Evolutionary conservation across 139 green algal species (phyloP), one percentile per base, ranked within the genome.

Genomic region (Tetradesmus lagerheimii): DNA sequence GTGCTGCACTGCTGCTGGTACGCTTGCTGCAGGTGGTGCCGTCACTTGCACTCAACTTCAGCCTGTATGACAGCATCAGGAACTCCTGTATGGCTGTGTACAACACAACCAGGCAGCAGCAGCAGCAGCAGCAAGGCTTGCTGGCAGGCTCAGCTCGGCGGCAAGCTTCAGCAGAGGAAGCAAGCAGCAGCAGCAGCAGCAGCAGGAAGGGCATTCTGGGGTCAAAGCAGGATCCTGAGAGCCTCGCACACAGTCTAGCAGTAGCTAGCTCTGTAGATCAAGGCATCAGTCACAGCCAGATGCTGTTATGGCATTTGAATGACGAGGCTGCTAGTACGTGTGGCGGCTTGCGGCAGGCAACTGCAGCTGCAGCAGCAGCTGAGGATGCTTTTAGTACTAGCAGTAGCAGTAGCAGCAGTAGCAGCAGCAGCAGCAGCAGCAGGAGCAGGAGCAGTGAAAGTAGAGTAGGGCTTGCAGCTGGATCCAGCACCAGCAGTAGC

Each of bases 41-140:
- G 8, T 96, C 92, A 37, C 92, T 99, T 2, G 97, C 97, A 20
- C 95, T 99, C 80, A 99, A 99, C 84, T 99, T 98, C 88, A 95
- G 91, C 53, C 93, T 97, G 1, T 99, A 99, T 75, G 97, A 99
- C 85, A 93, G 83, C 47, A 92, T 95, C 75, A 90, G 85, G 2
- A 67, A 35, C 71, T 57, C 43, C 9, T 83, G 85, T 34, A 82
- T 90, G 76, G n/a, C 14, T 25, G 77, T 77, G 3, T 41, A 85
- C 50, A 39, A 79, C 14, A 38, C 15, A 5, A 35, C 18, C 3
- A 2, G 11, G 47, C 50, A 87, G 50, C 34, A 47, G 82, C 82
- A 87, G 34, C 82, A 77, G 53, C 82, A 83, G n/a, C 41, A 53
- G 47, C 1, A 71, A n/a, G 57, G 57, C 20, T 71, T 71, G 57